A percentile compares a stretch with the other conserved stretches of the same genome.
Evolutionary conservation across 164 flowering plant genomes (phyloP).

Genomic region (Magnolia changhungtana): DNA sequence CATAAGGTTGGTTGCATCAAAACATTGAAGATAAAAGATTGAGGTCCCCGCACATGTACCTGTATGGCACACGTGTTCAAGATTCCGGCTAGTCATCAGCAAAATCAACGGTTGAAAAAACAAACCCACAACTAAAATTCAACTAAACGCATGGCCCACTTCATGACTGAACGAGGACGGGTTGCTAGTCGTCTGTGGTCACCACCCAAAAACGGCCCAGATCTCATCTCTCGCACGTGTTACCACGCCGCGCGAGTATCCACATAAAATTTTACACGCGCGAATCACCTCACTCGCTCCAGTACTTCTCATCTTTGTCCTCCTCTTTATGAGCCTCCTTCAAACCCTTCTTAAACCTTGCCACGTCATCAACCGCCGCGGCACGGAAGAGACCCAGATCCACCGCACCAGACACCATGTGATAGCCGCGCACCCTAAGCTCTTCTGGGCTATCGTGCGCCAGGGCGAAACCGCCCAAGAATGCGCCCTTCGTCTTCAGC

Average conservation of each 20-base stretch:
- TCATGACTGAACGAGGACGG: too few species aligned
- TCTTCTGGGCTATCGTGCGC: conserved; percentile 58
- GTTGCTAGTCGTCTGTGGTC: not conserved
- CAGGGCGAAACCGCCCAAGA: conserved; percentile 69
- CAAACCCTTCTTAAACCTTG: conserved; percentile 50
- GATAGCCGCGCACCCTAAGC: conserved; percentile 55
- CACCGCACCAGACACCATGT: conserved; percentile 79
- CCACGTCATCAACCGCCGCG: conserved; percentile 72
- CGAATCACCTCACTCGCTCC: conserved; percentile 48
- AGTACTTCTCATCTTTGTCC: conserved; percentile 48
- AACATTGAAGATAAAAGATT: too few species aligned
- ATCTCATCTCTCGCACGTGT: not conserved
- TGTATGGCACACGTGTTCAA: too few species aligned
- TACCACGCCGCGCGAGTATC: not conserved
- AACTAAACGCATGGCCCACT: too few species aligned
- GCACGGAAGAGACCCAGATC: conserved; percentile 70
- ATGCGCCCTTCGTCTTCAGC: conserved; percentile 35
- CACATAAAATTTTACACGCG: not conserved
- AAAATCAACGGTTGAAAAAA: too few species aligned
- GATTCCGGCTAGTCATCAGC: too few species aligned
- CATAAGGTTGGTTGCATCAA: too few species aligned
- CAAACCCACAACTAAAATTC: too few species aligned
- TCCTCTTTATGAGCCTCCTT: conserved; percentile 20
- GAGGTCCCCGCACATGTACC: too few species aligned
- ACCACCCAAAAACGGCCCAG: not conserved